These are phyloP conservation scores for Pyrenochaeta sp. DNA, from an alignment of 2,329 filamentous ascomycete genomes.

Conservation along the genomic window DNA sequence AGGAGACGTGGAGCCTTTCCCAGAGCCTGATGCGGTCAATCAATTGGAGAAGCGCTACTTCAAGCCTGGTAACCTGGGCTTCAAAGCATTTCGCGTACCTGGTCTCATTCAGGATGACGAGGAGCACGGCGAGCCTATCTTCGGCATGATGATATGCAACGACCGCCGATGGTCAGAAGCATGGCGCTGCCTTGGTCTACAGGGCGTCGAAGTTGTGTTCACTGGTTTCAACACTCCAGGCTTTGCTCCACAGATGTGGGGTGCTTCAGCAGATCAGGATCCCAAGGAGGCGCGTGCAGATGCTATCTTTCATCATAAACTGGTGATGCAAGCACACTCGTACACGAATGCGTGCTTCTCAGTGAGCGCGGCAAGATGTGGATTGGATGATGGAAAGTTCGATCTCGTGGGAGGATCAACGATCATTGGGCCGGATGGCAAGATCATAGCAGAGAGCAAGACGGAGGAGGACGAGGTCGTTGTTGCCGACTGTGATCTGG, in stretches of 20 bases:
- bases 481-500: constrained; percentile 58
- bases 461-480: constrained; percentile 59
- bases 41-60: constrained; percentile 65
- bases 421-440: constrained; percentile 57
- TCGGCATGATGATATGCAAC: constrained; percentile 64
- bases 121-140: constrained; percentile 56
- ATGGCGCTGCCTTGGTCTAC: constrained; percentile 60
- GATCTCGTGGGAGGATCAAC: constrained; percentile 56
- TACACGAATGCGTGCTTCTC: constrained; percentile 62
- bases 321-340: constrained; percentile 60
- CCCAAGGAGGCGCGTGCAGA: constrained; percentile 53
- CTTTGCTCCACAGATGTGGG: constrained; percentile 56
- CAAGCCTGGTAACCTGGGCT: constrained; percentile 59
- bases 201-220: constrained; percentile 57
- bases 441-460: constrained; percentile 56
- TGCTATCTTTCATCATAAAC: constrained; percentile 59
- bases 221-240: constrained; percentile 56
- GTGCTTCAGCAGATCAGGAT: constrained; percentile 49
- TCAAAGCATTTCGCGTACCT: constrained; percentile 43
- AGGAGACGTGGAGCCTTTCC: constrained; percentile 24
- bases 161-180: constrained; percentile 61
- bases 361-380: constrained; percentile 57
- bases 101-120: constrained; percentile 20
- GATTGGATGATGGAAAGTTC: constrained; percentile 57
- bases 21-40: constrained; percentile 55